Percentiles rank a stretch among this genome's conserved stretches.
Conservation (phyloP, 2,329 filamentous ascomycete species). For the Cytospora piceicola region DNA sequence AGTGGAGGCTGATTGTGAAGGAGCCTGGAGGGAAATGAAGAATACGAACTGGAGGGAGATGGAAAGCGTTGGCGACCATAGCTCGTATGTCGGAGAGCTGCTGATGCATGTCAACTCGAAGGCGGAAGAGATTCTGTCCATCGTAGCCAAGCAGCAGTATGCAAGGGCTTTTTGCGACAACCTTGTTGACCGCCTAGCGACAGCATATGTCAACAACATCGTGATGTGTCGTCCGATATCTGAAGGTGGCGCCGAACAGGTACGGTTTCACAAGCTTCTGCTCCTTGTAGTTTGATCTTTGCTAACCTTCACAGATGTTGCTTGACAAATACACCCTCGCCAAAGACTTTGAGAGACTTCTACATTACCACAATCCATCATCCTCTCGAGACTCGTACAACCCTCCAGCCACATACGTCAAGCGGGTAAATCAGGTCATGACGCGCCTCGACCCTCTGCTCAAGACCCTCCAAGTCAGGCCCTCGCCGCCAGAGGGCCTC, state of each 20-base stretch:
- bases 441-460: constrained; percentile 87
- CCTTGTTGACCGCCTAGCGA: constrained; percentile 84
- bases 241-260: constrained; percentile 91
- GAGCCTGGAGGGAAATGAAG: constrained; percentile 94
- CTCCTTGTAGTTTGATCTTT: neutral
- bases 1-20: constrained; percentile 81
- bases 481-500: constrained; percentile 87
- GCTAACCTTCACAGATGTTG: constrained; percentile 70
- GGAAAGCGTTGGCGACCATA: constrained; percentile 91
- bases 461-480: constrained; percentile 93
- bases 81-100: constrained; percentile 85
- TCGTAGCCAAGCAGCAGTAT: constrained; percentile 90
- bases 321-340: constrained; percentile 92
- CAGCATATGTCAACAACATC: constrained; percentile 78
- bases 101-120: constrained; percentile 72
- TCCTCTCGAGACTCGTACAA: constrained; percentile 43
- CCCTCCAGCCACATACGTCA: constrained; percentile 69
- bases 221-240: constrained; percentile 89
- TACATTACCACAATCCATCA: constrained; percentile 62
- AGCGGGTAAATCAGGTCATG: constrained; percentile 84
- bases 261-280: constrained; percentile 41
- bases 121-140: constrained; percentile 72
- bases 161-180: constrained; percentile 94
- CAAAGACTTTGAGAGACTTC: constrained; percentile 73
- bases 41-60: constrained; percentile 95